Conservation (phyloP, 345 rosid genomes). For the Turnera subulata region DNA sequence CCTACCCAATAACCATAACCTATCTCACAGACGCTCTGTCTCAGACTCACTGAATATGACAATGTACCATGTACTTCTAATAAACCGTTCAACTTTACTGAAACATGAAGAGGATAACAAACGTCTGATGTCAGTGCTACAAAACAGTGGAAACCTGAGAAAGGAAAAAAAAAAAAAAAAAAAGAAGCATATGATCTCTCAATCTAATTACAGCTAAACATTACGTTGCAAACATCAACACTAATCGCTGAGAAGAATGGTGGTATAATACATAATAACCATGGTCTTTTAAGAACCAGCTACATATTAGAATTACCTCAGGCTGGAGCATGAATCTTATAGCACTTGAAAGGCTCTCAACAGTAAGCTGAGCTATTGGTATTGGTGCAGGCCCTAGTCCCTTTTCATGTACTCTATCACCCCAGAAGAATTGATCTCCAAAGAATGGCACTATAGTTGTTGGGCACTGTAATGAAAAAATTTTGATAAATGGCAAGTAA, state of each 20-base stretch:
- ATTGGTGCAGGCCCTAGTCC: conserved; percentile 87
- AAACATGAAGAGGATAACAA: too few species aligned
- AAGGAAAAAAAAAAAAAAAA: too few species aligned
- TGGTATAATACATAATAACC: neutral
- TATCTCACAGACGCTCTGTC: too few species aligned
- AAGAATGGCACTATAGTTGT: conserved; percentile 94
- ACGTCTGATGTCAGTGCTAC: too few species aligned
- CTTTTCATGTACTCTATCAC: conserved; percentile 61
- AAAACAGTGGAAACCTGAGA: too few species aligned
- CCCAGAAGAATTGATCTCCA: conserved; percentile 99
- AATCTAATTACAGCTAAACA: too few species aligned
- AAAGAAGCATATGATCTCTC: too few species aligned
- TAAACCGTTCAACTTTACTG: too few species aligned
- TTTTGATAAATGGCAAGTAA: conserved; percentile 9
- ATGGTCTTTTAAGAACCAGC: neutral
- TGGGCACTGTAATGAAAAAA: conserved; percentile 66
- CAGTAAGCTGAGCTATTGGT: conserved; percentile 69
- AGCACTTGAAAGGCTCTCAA: conserved; percentile 74
- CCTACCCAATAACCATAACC: too few species aligned
- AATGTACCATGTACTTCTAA: too few species aligned
- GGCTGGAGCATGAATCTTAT: conserved; percentile 85
- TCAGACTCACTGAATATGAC: too few species aligned
- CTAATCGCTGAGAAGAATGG: neutral
- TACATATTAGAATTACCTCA: conserved; percentile 50
- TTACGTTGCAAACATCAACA: too few species aligned